These are phyloP conservation scores for Thymus quinquecostatus DNA, from an alignment of 257 asterid genomes.

Conservation along the genomic window DNA sequence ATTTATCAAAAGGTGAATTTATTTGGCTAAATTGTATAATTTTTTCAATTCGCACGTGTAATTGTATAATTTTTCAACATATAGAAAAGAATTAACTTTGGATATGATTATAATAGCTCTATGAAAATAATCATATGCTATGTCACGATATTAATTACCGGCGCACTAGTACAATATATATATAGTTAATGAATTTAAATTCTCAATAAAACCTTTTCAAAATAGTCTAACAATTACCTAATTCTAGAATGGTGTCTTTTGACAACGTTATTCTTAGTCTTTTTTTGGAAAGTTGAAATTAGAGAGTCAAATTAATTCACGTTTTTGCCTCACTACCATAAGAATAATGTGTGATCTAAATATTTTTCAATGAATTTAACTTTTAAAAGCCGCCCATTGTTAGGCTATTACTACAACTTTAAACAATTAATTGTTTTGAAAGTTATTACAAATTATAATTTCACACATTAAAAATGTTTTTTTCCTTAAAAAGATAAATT, in stretches of 20 bases:
- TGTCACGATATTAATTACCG: no score
- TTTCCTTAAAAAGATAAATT: background rate
- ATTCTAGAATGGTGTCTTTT: slow-evolving; percentile 23
- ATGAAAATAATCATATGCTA: no score
- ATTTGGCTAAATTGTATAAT: no score
- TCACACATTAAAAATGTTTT: slow-evolving; percentile 13
- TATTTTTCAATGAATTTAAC: background rate
- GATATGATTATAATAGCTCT: no score
- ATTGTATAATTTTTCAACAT: no score
- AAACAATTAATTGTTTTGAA: no score
- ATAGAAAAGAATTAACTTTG: no score
- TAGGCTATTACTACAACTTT: background rate
- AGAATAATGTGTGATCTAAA: slow-evolving; percentile 6
- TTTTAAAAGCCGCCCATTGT: slow-evolving; percentile 20
- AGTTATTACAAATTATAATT: background rate
- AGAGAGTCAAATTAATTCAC: slow-evolving; percentile 7
- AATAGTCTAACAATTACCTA: slow-evolving; percentile 4
- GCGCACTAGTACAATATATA: background rate
- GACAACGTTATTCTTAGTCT: slow-evolving; percentile 7
- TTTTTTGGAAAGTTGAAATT: slow-evolving; percentile 19
- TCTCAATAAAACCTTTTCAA: background rate
- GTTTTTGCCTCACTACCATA: slow-evolving; percentile 9
- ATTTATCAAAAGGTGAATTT: no score
- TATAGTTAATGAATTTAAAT: background rate
- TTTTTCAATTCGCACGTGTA: no score